A percentile compares a stretch with the other conserved stretches of the same genome.
Conservation (phyloP, 371 early-diverging fungal genomes). For the Entomophthora muscae region DNA sequence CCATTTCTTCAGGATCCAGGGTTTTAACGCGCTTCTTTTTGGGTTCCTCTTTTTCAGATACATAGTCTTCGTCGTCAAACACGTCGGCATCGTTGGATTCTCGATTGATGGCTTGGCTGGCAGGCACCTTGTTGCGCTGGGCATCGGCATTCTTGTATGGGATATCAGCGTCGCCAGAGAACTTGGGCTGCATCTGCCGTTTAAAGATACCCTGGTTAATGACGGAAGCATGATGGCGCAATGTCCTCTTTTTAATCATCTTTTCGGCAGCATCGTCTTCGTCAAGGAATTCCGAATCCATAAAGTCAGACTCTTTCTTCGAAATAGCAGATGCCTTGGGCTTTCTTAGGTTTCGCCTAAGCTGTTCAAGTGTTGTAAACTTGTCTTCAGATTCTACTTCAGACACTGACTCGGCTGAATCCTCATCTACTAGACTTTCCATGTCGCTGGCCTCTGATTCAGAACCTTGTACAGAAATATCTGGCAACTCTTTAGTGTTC, state of each 20-base stretch:
- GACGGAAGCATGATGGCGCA: constrained; percentile 33
- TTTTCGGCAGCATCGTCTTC: constrained; percentile 70
- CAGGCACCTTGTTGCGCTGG: constrained; percentile 13
- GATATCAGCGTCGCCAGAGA: constrained; percentile 54
- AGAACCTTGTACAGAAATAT: neutral
- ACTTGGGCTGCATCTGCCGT: constrained; percentile 23
- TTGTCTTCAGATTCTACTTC: constrained; percentile 12
- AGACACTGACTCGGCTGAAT: constrained; percentile 11
- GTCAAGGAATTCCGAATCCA: constrained; percentile 51
- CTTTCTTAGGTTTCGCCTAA: constrained; percentile 1
- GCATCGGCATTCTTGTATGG: constrained; percentile 34
- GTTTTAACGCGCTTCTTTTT: constrained; percentile 14
- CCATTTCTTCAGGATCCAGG: neutral
- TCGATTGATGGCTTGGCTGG: constrained; percentile 8
- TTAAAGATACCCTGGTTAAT: constrained; percentile 13
- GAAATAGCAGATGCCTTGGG: constrained; percentile 19
- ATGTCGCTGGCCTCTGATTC: constrained; percentile 13
- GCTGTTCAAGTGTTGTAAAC: neutral
- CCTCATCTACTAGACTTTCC: constrained; percentile 9
- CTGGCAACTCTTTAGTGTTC: neutral
- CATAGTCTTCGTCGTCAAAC: constrained; percentile 15
- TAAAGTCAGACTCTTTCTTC: constrained; percentile 44
- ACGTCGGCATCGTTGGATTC: constrained; percentile 12
- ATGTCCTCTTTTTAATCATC: constrained; percentile 36
- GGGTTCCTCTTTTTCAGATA: constrained; percentile 21